Percentiles rank a stretch among this genome's conserved stretches.
Conservation (phyloP, 176 grass and related monocot species). For the Saccharum spontaneum region DNA sequence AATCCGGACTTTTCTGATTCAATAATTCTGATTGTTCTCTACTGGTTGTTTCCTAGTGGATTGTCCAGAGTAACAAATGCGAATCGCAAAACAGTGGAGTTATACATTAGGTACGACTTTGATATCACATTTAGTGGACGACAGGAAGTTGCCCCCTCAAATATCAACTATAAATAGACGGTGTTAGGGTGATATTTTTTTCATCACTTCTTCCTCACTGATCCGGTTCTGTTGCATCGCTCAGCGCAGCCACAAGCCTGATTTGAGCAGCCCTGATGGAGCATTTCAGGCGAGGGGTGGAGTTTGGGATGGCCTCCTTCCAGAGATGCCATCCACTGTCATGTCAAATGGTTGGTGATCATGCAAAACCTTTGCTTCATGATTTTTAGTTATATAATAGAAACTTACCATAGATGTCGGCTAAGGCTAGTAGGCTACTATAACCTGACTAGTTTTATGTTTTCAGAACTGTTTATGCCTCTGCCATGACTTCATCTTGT, state of each 20-base stretch:
- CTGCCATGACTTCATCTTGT: slow-evolving; percentile 9
- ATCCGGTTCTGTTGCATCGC: slow-evolving; percentile 27
- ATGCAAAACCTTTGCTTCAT: neutral
- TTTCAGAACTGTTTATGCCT: neutral
- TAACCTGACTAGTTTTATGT: neutral
- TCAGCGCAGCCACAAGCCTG: neutral
- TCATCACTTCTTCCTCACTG: slow-evolving; percentile 5
- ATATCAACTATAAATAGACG: slow-evolving; percentile 34
- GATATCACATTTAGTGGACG: slow-evolving; percentile 54
- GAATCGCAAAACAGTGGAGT: slow-evolving; percentile 36
- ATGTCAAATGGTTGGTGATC: slow-evolving; percentile 59
- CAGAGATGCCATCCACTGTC: slow-evolving; percentile 61
- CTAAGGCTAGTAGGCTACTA: neutral
- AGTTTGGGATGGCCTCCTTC: slow-evolving; percentile 58
- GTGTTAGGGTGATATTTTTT: neutral
- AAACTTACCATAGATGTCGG: neutral
- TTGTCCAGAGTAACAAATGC: slow-evolving; percentile 39
- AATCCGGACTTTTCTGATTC: neutral
- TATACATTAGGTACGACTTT: slow-evolving; percentile 39
- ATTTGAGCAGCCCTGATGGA: slow-evolving; percentile 47
- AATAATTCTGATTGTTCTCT: slow-evolving; percentile 49
- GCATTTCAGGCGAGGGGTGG: slow-evolving; percentile 56
- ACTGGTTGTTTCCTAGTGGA: slow-evolving; percentile 43
- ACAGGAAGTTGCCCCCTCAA: slow-evolving; percentile 24
- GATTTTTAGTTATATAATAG: neutral